These are phyloP conservation scores for Backusella mclennaniae DNA, from an alignment of 192 early-diverging fungal genomes.

Conservation along the genomic window DNA sequence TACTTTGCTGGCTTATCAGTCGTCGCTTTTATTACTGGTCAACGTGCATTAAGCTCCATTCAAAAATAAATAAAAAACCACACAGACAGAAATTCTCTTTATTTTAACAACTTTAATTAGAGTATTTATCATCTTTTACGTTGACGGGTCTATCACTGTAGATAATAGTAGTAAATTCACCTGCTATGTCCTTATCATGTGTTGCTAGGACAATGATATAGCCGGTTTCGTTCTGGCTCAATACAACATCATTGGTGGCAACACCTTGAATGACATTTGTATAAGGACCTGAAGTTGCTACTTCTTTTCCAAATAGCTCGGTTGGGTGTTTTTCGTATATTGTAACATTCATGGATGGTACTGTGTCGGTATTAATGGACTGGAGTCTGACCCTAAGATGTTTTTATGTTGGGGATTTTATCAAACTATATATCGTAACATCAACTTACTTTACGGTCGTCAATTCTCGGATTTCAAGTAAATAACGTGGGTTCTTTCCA, in stretches of 20 bases:
- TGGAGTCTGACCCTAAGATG: slow-evolving; percentile 62
- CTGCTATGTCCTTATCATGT: slow-evolving; percentile 41
- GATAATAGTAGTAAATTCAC: slow-evolving; percentile 44
- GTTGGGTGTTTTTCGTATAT: slow-evolving; percentile 58
- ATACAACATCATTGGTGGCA: slow-evolving; percentile 43
- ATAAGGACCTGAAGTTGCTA: slow-evolving; percentile 58
- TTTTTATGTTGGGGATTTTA: not conserved
- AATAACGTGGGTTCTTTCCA: slow-evolving; percentile 65
- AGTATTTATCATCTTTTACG: slow-evolving; percentile 23
- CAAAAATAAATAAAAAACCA: slow-evolving; percentile 29
- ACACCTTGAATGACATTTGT: slow-evolving; percentile 53
- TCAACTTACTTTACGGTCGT: slow-evolving; percentile 55
- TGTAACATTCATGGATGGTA: slow-evolving; percentile 68
- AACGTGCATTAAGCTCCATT: slow-evolving; percentile 42
- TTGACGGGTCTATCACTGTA: slow-evolving; percentile 52
- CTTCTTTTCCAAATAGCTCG: slow-evolving; percentile 48
- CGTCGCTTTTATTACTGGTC: slow-evolving; percentile 42
- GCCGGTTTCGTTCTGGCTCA: slow-evolving; percentile 48
- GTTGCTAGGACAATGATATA: slow-evolving; percentile 54
- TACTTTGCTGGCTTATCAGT: slow-evolving; percentile 38
- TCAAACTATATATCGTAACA: not conserved
- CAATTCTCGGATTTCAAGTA: slow-evolving; percentile 53
- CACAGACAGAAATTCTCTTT: not conserved
- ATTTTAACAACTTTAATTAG: not conserved
- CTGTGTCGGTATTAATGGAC: slow-evolving; percentile 57